Base-by-base conservation (phyloP, 345 rosid species). In the Aethionema arabicum region DNA sequence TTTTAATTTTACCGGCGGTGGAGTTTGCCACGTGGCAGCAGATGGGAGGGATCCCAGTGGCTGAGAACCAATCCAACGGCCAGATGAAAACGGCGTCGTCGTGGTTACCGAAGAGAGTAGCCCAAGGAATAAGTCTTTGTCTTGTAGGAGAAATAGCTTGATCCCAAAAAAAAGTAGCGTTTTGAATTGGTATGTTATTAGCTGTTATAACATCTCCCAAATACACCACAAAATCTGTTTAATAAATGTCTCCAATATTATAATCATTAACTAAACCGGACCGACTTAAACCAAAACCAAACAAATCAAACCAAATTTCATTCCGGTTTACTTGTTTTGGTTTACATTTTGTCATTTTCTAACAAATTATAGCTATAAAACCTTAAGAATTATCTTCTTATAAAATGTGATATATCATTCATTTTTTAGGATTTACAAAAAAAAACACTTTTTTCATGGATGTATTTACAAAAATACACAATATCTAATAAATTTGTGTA, bases 131-230 rank as follows among this genome's bases (percentile, higher is more conserved):
- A 40, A 73, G 80, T 74, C 93, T 81, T 2, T 54, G 73, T 72
- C 77, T 77, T 14, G 96, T 76, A 4, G 98, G 95, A 59, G 95
- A 81, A 3, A 85, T 56, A 12, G 98, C 96, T 72, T 70, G 69
- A 69, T 81, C 89, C 95, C 98, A 92, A 51, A 77, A 81, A 77
- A 76, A 76, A 60, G 88, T 92, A 42, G 96, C 91, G 69, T 87
- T 92, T 15, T 79, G 81, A 30, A 77, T 72, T 35, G 83, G 68
- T 44, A 92, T 76, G 77, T 85, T 89, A 72, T 92, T 81, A 11
- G 91, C 98, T 0, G 96, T 89, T 31, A 91, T 71, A 4, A 91
- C 86, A 80, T 88, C 96, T 63, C 98, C 98, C 33, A 91, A 88
- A 61, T 88, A 91, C 4, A 86, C 76, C 30, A 86, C 96, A 56